Evolutionary conservation across 2,329 filamentous ascomycete genomes (phyloP).

Genomic region (Fusarium proliferatum): DNA sequence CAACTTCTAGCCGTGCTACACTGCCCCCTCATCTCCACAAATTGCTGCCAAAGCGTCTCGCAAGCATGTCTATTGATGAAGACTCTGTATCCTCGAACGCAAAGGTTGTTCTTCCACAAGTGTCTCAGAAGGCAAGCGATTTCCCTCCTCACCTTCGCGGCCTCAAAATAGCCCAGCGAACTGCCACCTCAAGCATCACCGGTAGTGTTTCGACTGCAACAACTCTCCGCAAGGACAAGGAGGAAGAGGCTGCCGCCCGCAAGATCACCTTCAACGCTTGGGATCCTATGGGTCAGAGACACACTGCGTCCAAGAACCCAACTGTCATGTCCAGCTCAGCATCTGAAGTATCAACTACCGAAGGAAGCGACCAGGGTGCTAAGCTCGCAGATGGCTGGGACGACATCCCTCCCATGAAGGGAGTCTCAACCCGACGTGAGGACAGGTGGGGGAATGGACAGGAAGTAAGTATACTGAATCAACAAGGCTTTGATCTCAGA

Average conservation of each 20-base stretch:
- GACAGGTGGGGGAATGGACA: slow-evolving; percentile 43
- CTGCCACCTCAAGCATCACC: neutral
- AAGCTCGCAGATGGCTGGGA: slow-evolving; percentile 28
- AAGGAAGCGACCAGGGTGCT: slow-evolving; percentile 7
- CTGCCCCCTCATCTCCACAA: slow-evolving; percentile 12
- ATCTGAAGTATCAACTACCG: slow-evolving; percentile 15
- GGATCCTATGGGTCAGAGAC: slow-evolving; percentile 43
- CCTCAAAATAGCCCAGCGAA: neutral
- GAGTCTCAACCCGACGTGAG: neutral
- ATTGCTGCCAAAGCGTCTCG: neutral
- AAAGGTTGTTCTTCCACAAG: neutral
- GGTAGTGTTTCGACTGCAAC: slow-evolving; percentile 48
- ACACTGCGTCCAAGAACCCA: slow-evolving; percentile 38
- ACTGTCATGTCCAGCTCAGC: slow-evolving; percentile 36
- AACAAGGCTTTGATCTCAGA: neutral
- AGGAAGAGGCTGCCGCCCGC: neutral
- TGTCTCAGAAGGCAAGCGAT: neutral
- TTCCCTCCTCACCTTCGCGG: slow-evolving; percentile 21
- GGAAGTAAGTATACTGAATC: slow-evolving; percentile 19
- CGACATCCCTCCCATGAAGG: neutral
- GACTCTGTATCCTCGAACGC: neutral
- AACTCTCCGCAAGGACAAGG: slow-evolving; percentile 38
- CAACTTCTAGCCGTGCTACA: neutral
- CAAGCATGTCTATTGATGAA: neutral
- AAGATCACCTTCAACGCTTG: slow-evolving; percentile 47